A percentile compares a stretch with the other conserved stretches of the same genome.
These are phyloP conservation scores for Pezicula radicicola DNA, from an alignment of 2,329 filamentous ascomycete species.

Conservation along the genomic window DNA sequence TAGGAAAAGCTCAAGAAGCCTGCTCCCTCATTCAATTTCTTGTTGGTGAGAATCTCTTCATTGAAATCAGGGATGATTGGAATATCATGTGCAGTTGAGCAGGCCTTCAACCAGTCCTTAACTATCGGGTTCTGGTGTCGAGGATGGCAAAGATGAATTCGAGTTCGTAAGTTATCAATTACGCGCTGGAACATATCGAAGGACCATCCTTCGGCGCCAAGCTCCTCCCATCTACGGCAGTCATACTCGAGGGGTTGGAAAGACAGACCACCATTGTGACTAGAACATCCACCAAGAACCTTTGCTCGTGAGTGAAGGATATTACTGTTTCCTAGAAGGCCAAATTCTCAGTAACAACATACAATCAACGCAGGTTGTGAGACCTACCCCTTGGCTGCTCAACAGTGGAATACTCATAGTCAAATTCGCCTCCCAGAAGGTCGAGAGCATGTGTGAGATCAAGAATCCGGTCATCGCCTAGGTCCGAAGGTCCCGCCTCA, in stretches of 20 bases:
- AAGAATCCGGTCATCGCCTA: constrained; percentile 81
- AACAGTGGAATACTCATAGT: constrained; percentile 84
- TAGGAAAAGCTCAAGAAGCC: constrained; percentile 91
- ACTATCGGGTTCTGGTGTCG: constrained; percentile 87
- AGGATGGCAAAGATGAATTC: constrained; percentile 82
- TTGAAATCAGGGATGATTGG: constrained; percentile 86
- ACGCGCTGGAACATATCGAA: constrained; percentile 82
- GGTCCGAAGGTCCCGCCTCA: constrained; percentile 87
- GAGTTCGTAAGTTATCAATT: constrained; percentile 82
- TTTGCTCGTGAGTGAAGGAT: constrained; percentile 92
- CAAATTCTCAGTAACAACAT: constrained; percentile 11
- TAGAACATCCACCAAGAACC: constrained; percentile 88
- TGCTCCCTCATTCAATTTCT: constrained; percentile 70
- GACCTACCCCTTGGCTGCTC: constrained; percentile 88
- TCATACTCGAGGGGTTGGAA: constrained; percentile 92
- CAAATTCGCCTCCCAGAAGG: constrained; percentile 80
- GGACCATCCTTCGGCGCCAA: constrained; percentile 81
- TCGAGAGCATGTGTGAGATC: constrained; percentile 84
- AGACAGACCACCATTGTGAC: constrained; percentile 90
- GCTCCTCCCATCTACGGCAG: constrained; percentile 76
- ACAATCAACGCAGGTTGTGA: constrained; percentile 47
- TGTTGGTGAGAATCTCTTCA: constrained; percentile 71
- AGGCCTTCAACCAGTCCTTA: constrained; percentile 83
- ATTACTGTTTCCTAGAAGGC: constrained; percentile 70
- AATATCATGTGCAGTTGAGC: constrained; percentile 74